Evolutionary conservation across 331 rosid species (phyloP), one percentile per base, ranked within the genome.

Genomic region (Malus hybrid): DNA sequence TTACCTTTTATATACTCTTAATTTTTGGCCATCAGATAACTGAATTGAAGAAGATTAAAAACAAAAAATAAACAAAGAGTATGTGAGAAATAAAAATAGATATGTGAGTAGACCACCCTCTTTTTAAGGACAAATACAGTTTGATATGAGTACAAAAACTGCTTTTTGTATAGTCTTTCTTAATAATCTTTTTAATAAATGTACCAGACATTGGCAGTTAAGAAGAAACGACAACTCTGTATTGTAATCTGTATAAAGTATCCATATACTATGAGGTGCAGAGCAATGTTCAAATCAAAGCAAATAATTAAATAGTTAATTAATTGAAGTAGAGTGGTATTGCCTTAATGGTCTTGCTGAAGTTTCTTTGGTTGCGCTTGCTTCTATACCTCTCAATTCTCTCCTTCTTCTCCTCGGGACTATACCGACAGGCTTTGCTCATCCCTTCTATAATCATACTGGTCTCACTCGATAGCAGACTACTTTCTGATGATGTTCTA

Each of bases 331-430:
- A 76, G 22, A 6, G 22, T 12, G 4, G 55, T 65, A 65, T 52
- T 34, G 65, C 99, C 99, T 95, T 92, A 61, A 95, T 90, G 82
- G 89, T 95, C 88, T 90, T 95, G 90, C 79, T 89, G 90, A 95
- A 95, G 85, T 95, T 95, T 84, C 99, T 88, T 80, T 82, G 91
- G 78, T 83, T 87, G 70, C 96, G 91, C 83, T 92, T 95, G 81
- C 15, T 85, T 78, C 83, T 84, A 39, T 95, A 95, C 80, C 98
- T 92, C 77, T 95, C 96, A 69, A 95, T 92, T 74, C 94, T 88
- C 44, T 85, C 83, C 33, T 87, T 95, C 90, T 89, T 95, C 87
- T 95, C 98, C 72, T 92, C 91, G 0, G 98, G 97, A 63, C 88
- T 90, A 76, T 92, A 95, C 15, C 76, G 83, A 68, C 90, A 87